Base-by-base conservation (phyloP, 1,139 yeast genomes). In the Diutina neorugosa region DNA sequence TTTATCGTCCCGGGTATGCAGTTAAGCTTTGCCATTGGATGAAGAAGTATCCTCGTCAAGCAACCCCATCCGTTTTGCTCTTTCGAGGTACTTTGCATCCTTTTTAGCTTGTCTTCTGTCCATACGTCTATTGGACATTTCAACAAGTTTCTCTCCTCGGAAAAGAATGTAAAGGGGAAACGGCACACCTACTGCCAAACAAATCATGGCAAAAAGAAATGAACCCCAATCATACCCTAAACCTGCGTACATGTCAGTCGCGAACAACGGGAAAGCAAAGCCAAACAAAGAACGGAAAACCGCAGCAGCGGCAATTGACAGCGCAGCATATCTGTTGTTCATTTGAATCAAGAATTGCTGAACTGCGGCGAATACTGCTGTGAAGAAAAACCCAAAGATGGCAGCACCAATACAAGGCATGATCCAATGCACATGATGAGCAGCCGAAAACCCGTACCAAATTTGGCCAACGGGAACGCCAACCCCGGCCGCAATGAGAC, bases 361-460 rank as follows among this genome's bases (percentile, higher is more conserved):
- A 41, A 69, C 65, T 2, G 75, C 62, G 58, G 72, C 77, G 62
- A 74, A 73, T 5, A 73, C 77, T 58, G 77, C 71, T 16, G 72
- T 72, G 47, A 74, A 64, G 1, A 75, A 74, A 62, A 72, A 71
- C 2, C 75, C 76, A 66, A 72, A 74, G 9, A 74, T 66, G 1
- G 66, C 76, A 12, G 73, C 65, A 6, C 78, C 78, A 52, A 73
- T 65, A 7, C 20, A 20, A 1, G 78, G 77, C 75, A 72, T 71
- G 37, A 74, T 70, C 78, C 78, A 74, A 57, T 70, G 77, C 43
- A 72, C 60, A 54, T 69, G 62, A 55, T 64, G 61, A 58, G 73
- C 63, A 2, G 74, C 77, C 25, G 74, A 69, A 77, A 78, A 74
- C 16, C 78, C 78, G 57, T 70, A 74, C 76, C 76, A 72, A 20